phyloP scores from a whole-genome alignment of 2,329 filamentous ascomycete species.

The Balansia obtecta region DNA sequence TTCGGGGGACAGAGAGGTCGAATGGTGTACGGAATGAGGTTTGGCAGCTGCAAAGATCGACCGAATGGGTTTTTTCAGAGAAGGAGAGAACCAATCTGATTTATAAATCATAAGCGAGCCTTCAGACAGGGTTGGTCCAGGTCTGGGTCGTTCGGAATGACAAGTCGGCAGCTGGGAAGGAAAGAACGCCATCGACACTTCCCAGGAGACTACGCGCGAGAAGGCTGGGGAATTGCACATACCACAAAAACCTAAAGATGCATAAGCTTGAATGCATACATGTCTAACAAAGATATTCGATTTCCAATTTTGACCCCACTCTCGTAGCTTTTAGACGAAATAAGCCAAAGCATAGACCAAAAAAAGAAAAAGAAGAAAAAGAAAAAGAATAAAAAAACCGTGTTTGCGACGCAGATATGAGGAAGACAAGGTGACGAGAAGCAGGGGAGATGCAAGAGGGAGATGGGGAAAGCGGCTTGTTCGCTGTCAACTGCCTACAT shows the following conservation, averaged over 20 bases:
- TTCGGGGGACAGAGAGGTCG: no score
- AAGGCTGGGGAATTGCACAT: neutral
- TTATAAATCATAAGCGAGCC: neutral
- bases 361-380: neutral
- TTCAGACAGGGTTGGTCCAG: neutral
- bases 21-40: neutral
- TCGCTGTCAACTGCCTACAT: neutral
- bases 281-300: neutral
- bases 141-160: neutral
- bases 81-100: neutral
- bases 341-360: neutral
- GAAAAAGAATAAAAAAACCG: neutral
- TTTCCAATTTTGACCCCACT: neutral
- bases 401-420: neutral
- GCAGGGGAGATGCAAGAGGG: neutral
- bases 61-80: neutral
- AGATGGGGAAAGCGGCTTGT: neutral
- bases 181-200: conserved; percentile 1
- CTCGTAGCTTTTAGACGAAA: neutral
- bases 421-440: neutral
- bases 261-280: neutral
- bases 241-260: neutral
- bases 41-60: neutral
- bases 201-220: neutral
- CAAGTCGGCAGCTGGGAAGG: neutral